Evolutionary conservation across 768 basidiomycete species (phyloP), one percentile per base, ranked within the genome.

Genomic region (Leccinum subgranulosum): DNA sequence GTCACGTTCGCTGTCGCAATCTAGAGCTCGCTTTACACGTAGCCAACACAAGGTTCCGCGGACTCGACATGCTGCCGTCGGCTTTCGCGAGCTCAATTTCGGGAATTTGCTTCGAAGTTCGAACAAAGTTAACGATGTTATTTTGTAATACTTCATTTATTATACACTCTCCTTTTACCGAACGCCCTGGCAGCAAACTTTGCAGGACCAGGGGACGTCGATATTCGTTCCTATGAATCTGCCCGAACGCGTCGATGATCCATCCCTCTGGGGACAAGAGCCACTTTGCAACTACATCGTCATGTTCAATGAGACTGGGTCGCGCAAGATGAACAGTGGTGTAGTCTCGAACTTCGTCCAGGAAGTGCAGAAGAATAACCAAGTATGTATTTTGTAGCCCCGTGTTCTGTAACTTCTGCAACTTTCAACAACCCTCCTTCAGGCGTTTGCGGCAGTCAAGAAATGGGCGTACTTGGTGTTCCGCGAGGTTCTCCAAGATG

Each of bases 181-280:
- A 41, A 56, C 17, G n/a, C 36, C 34, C 31, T 28, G 29, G 45
- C 14, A 11, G 31, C 21, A 53, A 48, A 33, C 25, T 45, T 21
- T 45, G 43, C 61, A n/a, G 36, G 3, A 39, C 17, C n/a, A n/a
- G 34, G 15, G 14, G 34, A 36, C 36, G 36, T n/a, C 36, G 28
- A 49, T 8, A 25, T 31, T 19, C 50, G 21, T 31, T 9, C 4
- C 50, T 25, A 69, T 69, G 67, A 60, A 69, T 53, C 52, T 55
- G 28, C 69, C 63, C 2, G 1, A 15, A n/a, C 8, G 10, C 7
- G 27, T 57, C 33, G n/a, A 65, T 8, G 71, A 71, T 21, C 29
- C 39, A 6, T 69, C 63, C 27, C 62, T 71, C 56, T 21, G 63
- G 23, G 1, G 58, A 4, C 54, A 71, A 11, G 69, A 67, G 46